phyloP scores from a whole-genome alignment of 1,139 yeast genomes.

The Saccharomycopsis phalli region DNA sequence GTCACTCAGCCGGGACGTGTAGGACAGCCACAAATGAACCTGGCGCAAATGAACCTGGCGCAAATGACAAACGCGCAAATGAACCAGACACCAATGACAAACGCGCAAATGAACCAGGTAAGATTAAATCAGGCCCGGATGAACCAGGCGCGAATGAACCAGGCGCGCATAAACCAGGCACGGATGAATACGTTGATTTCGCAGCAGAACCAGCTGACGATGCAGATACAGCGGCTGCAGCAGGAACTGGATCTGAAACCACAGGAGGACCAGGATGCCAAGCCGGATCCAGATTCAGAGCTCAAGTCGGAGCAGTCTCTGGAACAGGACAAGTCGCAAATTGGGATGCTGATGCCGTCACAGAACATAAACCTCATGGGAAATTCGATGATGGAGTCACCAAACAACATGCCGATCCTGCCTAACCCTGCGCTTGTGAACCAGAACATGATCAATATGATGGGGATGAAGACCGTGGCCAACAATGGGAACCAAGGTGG shows the following conservation, averaged over 20 bases:
- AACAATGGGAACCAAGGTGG: not conserved
- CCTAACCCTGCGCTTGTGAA: constrained; percentile 1
- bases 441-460: constrained; percentile 3
- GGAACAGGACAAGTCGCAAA: not conserved
- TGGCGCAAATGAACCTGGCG: constrained; percentile 21
- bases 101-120: constrained; percentile 21
- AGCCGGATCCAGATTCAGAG: constrained; percentile 22
- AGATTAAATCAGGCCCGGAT: constrained; percentile 22
- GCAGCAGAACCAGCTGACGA: constrained; percentile 21
- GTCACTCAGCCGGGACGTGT: not conserved
- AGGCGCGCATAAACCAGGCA: constrained; percentile 20
- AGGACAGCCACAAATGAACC: constrained; percentile 12
- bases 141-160: constrained; percentile 21
- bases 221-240: constrained; percentile 21
- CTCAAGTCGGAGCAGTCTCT: constrained; percentile 16
- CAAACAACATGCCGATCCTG: not conserved
- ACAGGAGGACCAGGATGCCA: no score
- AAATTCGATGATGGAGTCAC: constrained; percentile 1
- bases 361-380: not conserved
- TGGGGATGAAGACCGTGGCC: not conserved
- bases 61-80: constrained; percentile 22
- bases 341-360: not conserved
- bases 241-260: no score
- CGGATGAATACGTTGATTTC: constrained; percentile 17
- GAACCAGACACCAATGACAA: constrained; percentile 21